A percentile compares a stretch with the other conserved stretches of the same genome.
These are phyloP conservation scores for Fusarium sp. DNA, from an alignment of 2,329 filamentous ascomycete genomes.

Conservation along the genomic window DNA sequence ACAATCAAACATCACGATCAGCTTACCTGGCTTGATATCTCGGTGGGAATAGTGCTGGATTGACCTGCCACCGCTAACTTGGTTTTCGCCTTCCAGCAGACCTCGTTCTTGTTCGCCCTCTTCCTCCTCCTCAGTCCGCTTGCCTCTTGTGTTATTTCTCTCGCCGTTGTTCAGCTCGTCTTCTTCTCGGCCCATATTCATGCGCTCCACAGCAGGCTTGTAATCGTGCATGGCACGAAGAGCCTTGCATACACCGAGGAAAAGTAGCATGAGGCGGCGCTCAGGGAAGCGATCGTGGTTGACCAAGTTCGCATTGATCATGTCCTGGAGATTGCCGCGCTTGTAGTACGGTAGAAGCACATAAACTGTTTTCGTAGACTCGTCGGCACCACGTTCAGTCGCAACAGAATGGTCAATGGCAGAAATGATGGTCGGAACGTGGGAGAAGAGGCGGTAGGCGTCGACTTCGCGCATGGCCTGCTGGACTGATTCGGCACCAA, in stretches of 20 bases:
- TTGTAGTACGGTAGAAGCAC: conserved; percentile 96
- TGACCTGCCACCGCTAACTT: conserved; percentile 69
- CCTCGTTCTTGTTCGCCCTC: conserved; percentile 82
- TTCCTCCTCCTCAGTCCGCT: conserved; percentile 71
- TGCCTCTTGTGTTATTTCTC: conserved; percentile 52
- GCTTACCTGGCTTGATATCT: conserved; percentile 93
- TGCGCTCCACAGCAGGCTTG: conserved; percentile 62
- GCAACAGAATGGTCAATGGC: conserved; percentile 85
- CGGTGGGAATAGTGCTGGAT: conserved; percentile 89
- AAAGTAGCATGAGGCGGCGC: conserved; percentile 85
- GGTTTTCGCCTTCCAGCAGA: conserved; percentile 81
- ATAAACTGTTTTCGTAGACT: conserved; percentile 89
- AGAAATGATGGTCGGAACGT: conserved; percentile 87
- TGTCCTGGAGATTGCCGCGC: conserved; percentile 94
- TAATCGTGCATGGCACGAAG: conserved; percentile 94
- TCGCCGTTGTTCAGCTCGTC: conserved; percentile 53
- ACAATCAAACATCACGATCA: neutral
- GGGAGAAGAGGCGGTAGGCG: conserved; percentile 90
- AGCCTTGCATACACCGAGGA: conserved; percentile 90
- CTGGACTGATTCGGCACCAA: conserved; percentile 94
- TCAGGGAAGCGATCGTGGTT: conserved; percentile 94
- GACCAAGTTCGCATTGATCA: conserved; percentile 98
- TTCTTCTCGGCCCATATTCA: conserved; percentile 62
- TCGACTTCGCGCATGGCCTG: conserved; percentile 97
- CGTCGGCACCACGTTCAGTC: conserved; percentile 74